phyloP scores from a whole-genome alignment of 805 yeast genomes.

The Kluyveromyces wickerhamii region DNA sequence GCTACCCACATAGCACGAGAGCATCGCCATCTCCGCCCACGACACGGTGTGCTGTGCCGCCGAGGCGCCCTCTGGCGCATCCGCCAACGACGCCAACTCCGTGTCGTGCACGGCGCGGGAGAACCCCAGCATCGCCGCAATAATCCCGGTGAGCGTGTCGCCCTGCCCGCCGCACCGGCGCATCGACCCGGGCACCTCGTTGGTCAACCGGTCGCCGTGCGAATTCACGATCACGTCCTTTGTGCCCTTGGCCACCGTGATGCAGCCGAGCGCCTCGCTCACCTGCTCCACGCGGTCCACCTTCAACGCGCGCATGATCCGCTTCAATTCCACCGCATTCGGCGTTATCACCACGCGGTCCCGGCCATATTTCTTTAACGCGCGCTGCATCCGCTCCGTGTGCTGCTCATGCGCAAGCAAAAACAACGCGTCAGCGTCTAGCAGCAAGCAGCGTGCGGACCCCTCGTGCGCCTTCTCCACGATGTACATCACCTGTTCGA shows the following conservation, averaged over 20 bases:
- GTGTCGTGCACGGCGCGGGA: slow-evolving; percentile 53
- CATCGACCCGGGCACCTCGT: slow-evolving; percentile 51
- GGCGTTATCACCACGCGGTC: slow-evolving; percentile 74
- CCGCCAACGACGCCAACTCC: slow-evolving; percentile 35
- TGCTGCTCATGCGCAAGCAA: slow-evolving; percentile 44
- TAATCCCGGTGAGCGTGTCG: slow-evolving; percentile 78
- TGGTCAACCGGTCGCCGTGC: slow-evolving; percentile 39
- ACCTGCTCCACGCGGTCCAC: slow-evolving; percentile 25
- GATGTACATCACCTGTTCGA: slow-evolving; percentile 48
- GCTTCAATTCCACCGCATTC: slow-evolving; percentile 72
- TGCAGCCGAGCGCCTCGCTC: slow-evolving; percentile 21
- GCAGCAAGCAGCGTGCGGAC: slow-evolving; percentile 53
- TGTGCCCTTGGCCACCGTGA: slow-evolving; percentile 58
- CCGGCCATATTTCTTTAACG: slow-evolving; percentile 43
- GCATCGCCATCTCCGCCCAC: slow-evolving; percentile 30
- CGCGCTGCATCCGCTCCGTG: slow-evolving; percentile 11
- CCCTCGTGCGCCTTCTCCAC: slow-evolving; percentile 43
- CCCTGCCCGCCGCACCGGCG: slow-evolving; percentile 97
- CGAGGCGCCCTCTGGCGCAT: slow-evolving; percentile 10
- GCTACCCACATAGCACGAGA: slow-evolving; percentile 69
- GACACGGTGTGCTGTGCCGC: slow-evolving; percentile 22
- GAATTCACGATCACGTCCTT: slow-evolving; percentile 46
- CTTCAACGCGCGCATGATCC: slow-evolving; percentile 49
- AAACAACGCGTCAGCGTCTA: slow-evolving; percentile 87
- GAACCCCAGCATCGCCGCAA: slow-evolving; percentile 83